Evolutionary conservation across 2,329 filamentous ascomycete species (phyloP), one percentile per base, ranked within the genome.

Genomic region (Cercospora janseana): DNA sequence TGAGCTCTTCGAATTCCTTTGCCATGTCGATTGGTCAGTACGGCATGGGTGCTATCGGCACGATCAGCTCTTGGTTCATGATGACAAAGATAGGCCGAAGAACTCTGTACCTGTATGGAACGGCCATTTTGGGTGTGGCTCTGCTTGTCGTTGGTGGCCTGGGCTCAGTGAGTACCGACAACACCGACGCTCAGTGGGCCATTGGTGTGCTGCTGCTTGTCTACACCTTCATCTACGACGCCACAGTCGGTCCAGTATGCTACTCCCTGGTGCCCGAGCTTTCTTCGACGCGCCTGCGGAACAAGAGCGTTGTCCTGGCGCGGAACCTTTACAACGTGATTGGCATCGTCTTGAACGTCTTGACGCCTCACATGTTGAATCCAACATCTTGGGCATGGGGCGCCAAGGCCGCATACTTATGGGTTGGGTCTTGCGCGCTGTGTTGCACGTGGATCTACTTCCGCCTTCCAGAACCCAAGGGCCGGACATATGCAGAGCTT

Each of bases 401-500:
- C n/a, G 51, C 51, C 2, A 57, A 53, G 26, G 47, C 54, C 12
- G 57, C 48, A 12, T 74, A 71, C 59, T 74, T 75, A 56, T 75
- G 70, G 68, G 71, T 62, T 6, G 69, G 67, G 8, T 61, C 66
- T 4, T 63, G 63, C 32, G 45, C 65, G 4, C 44, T 71, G 4
- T 68, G 66, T 35, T 46, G 69, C 7, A 34, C 70, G 4, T 76
- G 72, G 73, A 66, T 65, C 3, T 76, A 62, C 55, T 75, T 74
- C 58, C 62, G 72, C 12, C 56, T 75, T 2, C 73, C 73, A 1
- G 72, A 75, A 59, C 50, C 58, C 6, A 57, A 58, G 26, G 49
- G 49, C 10, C 50, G 76, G 28, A 78, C 76, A 0, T 76, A 78
- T 44, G 77, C 74, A 28, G 79, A 82, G 64, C 70, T 82, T 2